Conservation (phyloP, 2,329 filamentous ascomycete species). For the Colletotrichum orbiculare region DNA sequence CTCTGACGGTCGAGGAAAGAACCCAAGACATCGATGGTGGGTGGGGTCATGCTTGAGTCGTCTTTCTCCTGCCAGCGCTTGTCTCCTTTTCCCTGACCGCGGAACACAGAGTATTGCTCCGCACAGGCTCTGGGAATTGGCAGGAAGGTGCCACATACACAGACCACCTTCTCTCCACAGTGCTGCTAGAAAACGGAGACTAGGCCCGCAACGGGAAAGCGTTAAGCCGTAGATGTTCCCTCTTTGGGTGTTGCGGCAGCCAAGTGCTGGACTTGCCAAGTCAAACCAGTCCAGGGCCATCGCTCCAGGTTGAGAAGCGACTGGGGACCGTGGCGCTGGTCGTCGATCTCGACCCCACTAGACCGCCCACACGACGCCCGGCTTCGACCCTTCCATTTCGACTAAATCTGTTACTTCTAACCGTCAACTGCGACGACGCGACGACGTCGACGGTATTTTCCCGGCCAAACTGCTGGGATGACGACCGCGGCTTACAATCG, state of each 20-base stretch:
- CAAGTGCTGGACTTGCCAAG: slow-evolving; percentile 36
- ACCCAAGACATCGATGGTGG: not conserved
- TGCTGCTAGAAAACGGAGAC: slow-evolving; percentile 3
- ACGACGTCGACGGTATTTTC: too few relatives aligned
- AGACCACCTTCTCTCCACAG: too few relatives aligned
- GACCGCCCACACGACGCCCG: not conserved
- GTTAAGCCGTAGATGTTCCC: slow-evolving; percentile 31
- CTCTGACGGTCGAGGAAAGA: not conserved
- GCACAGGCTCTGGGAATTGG: too few relatives aligned
- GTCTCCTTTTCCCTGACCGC: too few relatives aligned
- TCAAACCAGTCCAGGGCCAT: slow-evolving; percentile 29
- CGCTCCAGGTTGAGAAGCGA: too few relatives aligned
- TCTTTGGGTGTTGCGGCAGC: slow-evolving; percentile 26
- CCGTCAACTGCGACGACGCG: not conserved
- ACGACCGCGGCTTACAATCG: too few relatives aligned
- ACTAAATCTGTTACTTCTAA: slow-evolving; percentile 36
- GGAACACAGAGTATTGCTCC: too few relatives aligned
- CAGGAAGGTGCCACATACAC: too few relatives aligned
- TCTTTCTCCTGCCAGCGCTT: not conserved
- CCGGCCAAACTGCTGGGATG: too few relatives aligned
- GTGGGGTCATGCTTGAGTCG: not conserved
- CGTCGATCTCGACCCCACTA: slow-evolving; percentile 29
- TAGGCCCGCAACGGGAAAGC: slow-evolving; percentile 18
- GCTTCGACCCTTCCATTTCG: slow-evolving; percentile 34
- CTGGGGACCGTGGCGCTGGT: slow-evolving; percentile 12